These are phyloP conservation scores for Bothriochloa decipiens DNA, from an alignment of 176 grass and related monocot species.

Conservation along the genomic window DNA sequence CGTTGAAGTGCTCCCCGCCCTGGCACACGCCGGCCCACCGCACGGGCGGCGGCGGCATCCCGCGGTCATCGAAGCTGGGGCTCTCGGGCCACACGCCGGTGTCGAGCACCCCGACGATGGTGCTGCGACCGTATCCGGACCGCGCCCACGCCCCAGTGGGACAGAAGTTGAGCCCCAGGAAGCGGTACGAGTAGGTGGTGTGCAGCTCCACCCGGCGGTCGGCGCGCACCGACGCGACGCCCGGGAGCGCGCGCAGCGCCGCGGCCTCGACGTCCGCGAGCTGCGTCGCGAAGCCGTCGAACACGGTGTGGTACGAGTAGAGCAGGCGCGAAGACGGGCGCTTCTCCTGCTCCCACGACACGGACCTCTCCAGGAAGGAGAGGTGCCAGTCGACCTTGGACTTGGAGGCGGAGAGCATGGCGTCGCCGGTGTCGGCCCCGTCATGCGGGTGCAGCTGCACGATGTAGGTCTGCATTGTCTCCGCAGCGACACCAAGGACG, in stretches of 20 bases:
- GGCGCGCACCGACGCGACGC: conserved; percentile 65
- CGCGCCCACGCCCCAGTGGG: conserved; percentile 62
- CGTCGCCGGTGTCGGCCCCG: not conserved
- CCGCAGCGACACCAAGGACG: conserved; percentile 10
- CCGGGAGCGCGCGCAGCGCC: conserved; percentile 48
- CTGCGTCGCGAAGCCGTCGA: conserved; percentile 83
- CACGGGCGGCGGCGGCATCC: conserved; percentile 66
- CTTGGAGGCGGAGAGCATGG: not conserved
- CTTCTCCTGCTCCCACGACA: conserved; percentile 42
- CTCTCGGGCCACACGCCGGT: conserved; percentile 95
- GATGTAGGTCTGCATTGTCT: conserved; percentile 64
- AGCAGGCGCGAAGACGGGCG: conserved; percentile 57
- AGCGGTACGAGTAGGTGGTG: conserved; percentile 84
- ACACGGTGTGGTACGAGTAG: conserved; percentile 82
- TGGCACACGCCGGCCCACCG: conserved; percentile 78
- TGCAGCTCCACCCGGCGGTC: conserved; percentile 77
- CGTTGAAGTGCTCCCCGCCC: conserved; percentile 68
- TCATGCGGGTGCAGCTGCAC: conserved; percentile 66
- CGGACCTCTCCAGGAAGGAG: conserved; percentile 64
- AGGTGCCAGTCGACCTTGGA: conserved; percentile 60
- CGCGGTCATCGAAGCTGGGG: conserved; percentile 76
- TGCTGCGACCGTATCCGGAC: conserved; percentile 60
- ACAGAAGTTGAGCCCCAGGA: conserved; percentile 73
- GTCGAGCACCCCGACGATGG: conserved; percentile 86
- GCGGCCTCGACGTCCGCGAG: conserved; percentile 60